Base-by-base conservation (phyloP, 441 rosid genomes). In the Erysimum cheiri region DNA sequence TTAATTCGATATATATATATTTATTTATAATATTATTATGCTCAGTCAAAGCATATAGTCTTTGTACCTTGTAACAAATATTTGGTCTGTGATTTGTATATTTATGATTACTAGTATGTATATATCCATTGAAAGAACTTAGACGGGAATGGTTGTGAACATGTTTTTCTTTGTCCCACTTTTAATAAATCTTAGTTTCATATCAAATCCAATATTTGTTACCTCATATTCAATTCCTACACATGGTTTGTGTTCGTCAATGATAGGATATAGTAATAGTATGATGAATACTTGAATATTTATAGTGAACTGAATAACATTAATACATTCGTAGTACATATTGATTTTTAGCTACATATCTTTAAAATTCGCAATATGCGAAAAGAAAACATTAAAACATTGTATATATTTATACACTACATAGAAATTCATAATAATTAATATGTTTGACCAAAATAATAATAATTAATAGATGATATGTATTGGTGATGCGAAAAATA, bases 91-190 rank as follows among this genome's bases (percentile, higher is more conserved):
- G 49, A 71, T 71, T 80, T 80, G 80, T 81, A 57, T 47, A 46
- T 55, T 3, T 31, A 48, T 62, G 35, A 61, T 63, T 9, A 64
- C 31, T 72, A 31, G 29, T 39, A 41, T 44, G 17, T 40, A 22
- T 36, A 64, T 63, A 66, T 74, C 80, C 74, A 73, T 59, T 47
- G 78, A 53, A 78, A 66, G 68, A 79, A 60, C 71, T 71, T 53
- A 74, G 64, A 80, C 67, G 71, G 74, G 53, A 72, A 70, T 53
- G 75, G 78, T 62, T 74, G 69, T 76, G 73, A 80, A 75, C 85
- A 84, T 77, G 85, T 71, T 78, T 74, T 71, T 47, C 52, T 62
- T 83, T 82, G 86, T 80, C 84, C 77, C 77, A 77, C 55, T 56
- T 71, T 46, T 58, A 48, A 43, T 43, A 33, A 40, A 74, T 54